Percentiles rank a stretch among this genome's conserved stretches.
Evolutionary conservation across 2,329 filamentous ascomycete species (phyloP).

Genomic region (Diaporthe nobilis): DNA sequence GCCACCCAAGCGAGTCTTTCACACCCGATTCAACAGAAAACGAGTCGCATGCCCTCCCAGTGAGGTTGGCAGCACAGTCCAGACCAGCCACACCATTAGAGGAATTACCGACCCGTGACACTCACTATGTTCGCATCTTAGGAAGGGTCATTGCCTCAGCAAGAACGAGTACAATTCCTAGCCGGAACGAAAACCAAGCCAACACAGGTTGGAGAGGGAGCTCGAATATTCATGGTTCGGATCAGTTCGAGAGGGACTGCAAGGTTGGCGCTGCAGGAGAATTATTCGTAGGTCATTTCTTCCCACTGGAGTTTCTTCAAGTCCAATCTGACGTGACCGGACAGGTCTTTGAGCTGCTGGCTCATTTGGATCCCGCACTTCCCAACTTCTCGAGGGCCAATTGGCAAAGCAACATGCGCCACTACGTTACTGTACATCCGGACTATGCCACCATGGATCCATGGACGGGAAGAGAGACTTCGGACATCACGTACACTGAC

Average conservation of each 20-base stretch:
- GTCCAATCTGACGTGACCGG: neutral
- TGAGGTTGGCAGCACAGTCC: neutral
- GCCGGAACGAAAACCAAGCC: neutral
- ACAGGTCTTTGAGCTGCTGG: slow-evolving; percentile 58
- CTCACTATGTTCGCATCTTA: slow-evolving; percentile 35
- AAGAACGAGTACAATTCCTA: slow-evolving; percentile 13
- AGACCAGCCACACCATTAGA: neutral
- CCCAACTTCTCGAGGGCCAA: slow-evolving; percentile 56
- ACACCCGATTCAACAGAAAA: neutral
- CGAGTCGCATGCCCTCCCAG: neutral
- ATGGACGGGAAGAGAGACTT: slow-evolving; percentile 60
- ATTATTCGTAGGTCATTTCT: slow-evolving; percentile 42
- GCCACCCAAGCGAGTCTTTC: neutral
- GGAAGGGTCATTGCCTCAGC: slow-evolving; percentile 35
- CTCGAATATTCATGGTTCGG: slow-evolving; percentile 7
- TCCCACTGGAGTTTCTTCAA: neutral
- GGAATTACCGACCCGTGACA: neutral
- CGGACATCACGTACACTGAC: slow-evolving; percentile 63
- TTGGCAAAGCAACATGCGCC: slow-evolving; percentile 65
- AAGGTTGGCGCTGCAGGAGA: slow-evolving; percentile 45
- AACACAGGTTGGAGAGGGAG: neutral
- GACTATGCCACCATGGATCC: slow-evolving; percentile 56
- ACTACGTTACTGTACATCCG: slow-evolving; percentile 54
- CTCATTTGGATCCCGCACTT: slow-evolving; percentile 46
- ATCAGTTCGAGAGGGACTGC: slow-evolving; percentile 38